A percentile compares a stretch with the other conserved stretches of the same genome.
These are phyloP conservation scores for Penicillium bovifimosum DNA, from an alignment of 495 filamentous ascomycete genomes.

Conservation along the genomic window DNA sequence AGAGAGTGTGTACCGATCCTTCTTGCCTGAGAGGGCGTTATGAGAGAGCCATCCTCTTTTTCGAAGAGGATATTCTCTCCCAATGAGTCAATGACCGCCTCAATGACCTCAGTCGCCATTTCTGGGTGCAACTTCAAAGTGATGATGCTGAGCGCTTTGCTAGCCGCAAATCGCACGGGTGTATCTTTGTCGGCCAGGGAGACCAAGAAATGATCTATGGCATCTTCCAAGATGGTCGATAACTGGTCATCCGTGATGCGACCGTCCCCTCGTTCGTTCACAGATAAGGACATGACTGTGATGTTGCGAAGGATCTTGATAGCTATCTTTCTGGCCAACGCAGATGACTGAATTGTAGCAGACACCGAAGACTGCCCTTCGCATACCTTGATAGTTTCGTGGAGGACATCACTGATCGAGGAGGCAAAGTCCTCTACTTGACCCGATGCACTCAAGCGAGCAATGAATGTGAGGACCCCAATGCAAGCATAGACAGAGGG, in stretches of 20 bases:
- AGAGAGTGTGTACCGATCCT: slow-evolving; percentile 27
- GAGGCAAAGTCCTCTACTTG: slow-evolving; percentile 48
- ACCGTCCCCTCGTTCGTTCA: slow-evolving; percentile 36
- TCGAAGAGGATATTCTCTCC: slow-evolving; percentile 71
- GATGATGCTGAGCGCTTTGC: slow-evolving; percentile 86
- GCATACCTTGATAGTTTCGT: slow-evolving; percentile 37
- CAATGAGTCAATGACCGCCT: slow-evolving; percentile 71
- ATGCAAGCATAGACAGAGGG: slow-evolving; percentile 56
- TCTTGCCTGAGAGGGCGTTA: slow-evolving; percentile 33
- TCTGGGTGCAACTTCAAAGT: slow-evolving; percentile 68
- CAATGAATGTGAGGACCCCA: slow-evolving; percentile 72
- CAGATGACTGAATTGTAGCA: slow-evolving; percentile 54
- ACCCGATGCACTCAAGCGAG: slow-evolving; percentile 58
- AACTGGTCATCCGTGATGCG: slow-evolving; percentile 35
- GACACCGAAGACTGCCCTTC: slow-evolving; percentile 38
- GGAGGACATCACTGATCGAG: slow-evolving; percentile 47
- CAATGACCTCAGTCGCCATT: slow-evolving; percentile 79
- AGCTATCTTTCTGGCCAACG: slow-evolving; percentile 68
- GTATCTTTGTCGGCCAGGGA: slow-evolving; percentile 78
- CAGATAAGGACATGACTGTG: slow-evolving; percentile 53
- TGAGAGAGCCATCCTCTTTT: slow-evolving; percentile 35
- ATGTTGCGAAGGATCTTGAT: slow-evolving; percentile 79
- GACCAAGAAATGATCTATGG: slow-evolving; percentile 68
- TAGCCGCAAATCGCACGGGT: slow-evolving; percentile 80
- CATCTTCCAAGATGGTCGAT: slow-evolving; percentile 45